A percentile compares a stretch with the other conserved stretches of the same genome.
Conservation (phyloP, 805 yeast species). For the Starmerella stellata region DNA sequence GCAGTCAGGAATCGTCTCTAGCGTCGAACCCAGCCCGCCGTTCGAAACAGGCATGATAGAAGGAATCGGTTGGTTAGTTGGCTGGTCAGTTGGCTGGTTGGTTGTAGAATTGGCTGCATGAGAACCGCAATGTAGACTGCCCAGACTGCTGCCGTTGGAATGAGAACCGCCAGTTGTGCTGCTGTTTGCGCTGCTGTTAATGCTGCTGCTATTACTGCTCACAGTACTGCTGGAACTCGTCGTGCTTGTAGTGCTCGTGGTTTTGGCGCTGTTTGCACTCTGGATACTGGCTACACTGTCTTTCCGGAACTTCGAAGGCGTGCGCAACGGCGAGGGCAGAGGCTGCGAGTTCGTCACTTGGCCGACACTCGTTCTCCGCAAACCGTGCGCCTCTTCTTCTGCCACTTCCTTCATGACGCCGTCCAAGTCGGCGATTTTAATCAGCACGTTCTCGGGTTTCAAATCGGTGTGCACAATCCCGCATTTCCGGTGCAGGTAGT, state of each 20-base stretch:
- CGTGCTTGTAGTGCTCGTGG: not conserved
- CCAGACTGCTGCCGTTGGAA: too few species aligned
- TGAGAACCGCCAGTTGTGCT: not conserved
- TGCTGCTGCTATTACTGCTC: not conserved
- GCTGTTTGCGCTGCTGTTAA: not conserved
- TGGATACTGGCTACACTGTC: not conserved
- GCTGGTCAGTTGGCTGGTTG: too few species aligned
- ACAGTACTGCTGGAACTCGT: not conserved
- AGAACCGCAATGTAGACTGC: too few species aligned
- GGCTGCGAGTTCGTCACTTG: conserved; percentile 12
- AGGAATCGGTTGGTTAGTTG: not conserved
- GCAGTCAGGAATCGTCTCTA: not conserved
- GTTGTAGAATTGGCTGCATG: too few species aligned
- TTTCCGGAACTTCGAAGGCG: not conserved
- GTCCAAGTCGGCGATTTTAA: conserved; percentile 71
- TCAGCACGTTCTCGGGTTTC: conserved; percentile 58
- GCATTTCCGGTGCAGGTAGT: conserved; percentile 51
- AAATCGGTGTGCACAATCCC: conserved; percentile 61
- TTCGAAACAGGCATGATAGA: not conserved
- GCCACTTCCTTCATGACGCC: conserved; percentile 52
- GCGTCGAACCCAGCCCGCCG: not conserved
- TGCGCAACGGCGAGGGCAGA: conserved; percentile 11
- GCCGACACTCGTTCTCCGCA: not conserved
- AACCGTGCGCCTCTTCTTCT: conserved; percentile 27
- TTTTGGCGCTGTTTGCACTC: not conserved